Base-by-base conservation (phyloP, 257 asterid genomes). In the Solanum pimpinellifolium region DNA sequence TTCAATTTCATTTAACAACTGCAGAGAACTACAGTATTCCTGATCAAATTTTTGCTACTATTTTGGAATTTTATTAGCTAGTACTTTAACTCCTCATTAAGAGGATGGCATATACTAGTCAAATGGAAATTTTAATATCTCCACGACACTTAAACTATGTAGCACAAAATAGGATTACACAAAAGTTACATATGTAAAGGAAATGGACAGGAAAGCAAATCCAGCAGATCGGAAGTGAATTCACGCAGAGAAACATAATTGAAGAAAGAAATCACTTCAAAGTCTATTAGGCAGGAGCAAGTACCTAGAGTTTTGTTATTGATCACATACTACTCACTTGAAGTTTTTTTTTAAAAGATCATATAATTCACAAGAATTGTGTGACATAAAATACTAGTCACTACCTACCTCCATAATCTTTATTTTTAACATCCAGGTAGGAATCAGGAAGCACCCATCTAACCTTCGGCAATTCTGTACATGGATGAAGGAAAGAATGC, bases 361-460 rank as follows among this genome's bases (percentile, higher is more conserved):
- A 47, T 27, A 27, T 80, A 31, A 10, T 47, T 80, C 29, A 80
- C 66, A 49, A 78, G 37, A 37, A 37, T 68, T 6, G 35, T 77
- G 25, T 44, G 60, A 69, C 29, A 70, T 49, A 66, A 39, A 75
- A 72, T 23, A 80, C 21, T 37, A 69, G n/a, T 41, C 49, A 70
- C 66, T 20, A 41, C 42, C n/a, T 92, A 97, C 99, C 99, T 93
- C 99, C 99, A 81, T 96, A 96, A 69, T 97, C 99, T 91, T 96
- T 96, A 74, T 97, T 94, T 87, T 10, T 96, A 8, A 96, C 99
- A 91, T 97, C 96, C 94, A 97, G 84, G 90, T 96, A 97, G 4
- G 99, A 97, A 90, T 97, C 99, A 31, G 99, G 99, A 86, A 96
- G 99, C 88, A 97, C 99, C 99, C 99, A 97, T 6, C 98, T 89